Percentiles rank a stretch among this genome's conserved stretches.
phyloP scores from a whole-genome alignment of 805 yeast species.

The Teunomyces kruisii region DNA sequence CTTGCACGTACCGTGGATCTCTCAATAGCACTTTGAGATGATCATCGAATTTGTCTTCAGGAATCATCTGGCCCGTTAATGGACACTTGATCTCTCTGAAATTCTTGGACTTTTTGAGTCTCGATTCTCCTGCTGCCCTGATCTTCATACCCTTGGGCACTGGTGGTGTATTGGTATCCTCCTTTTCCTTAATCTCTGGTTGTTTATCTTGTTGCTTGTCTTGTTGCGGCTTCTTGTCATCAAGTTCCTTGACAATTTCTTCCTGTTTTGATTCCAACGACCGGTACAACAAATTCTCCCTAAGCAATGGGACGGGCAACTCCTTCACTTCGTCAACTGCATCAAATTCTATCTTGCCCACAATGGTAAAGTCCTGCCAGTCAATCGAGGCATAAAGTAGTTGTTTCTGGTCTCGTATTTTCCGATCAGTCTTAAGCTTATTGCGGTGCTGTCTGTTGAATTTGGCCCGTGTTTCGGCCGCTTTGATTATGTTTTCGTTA shows the following conservation, averaged over 20 bases:
- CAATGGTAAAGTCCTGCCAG: slow-evolving; percentile 81
- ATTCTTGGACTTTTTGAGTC: slow-evolving; percentile 33
- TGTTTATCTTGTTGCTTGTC: slow-evolving; percentile 13
- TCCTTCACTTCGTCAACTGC: slow-evolving; percentile 59
- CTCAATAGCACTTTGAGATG: slow-evolving; percentile 70
- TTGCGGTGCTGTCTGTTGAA: slow-evolving; percentile 41
- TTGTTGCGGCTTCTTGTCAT: slow-evolving; percentile 30
- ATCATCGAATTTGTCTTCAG: slow-evolving; percentile 66
- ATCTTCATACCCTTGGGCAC: slow-evolving; percentile 59
- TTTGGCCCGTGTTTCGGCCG: slow-evolving; percentile 58
- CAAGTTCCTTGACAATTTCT: slow-evolving; percentile 13
- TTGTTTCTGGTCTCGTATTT: slow-evolving; percentile 35
- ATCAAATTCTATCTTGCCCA: slow-evolving; percentile 66
- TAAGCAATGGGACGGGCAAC: slow-evolving; percentile 52
- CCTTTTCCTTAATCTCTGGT: slow-evolving; percentile 8
- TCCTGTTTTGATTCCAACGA: slow-evolving; percentile 54
- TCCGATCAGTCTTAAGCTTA: slow-evolving; percentile 24
- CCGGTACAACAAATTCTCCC: slow-evolving; percentile 60
- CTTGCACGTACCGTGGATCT: slow-evolving; percentile 76
- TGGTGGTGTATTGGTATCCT: slow-evolving; percentile 11
- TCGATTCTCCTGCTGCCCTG: slow-evolving; percentile 67
- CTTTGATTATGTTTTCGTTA: slow-evolving; percentile 38
- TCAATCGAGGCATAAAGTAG: slow-evolving; percentile 72
- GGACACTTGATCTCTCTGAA: slow-evolving; percentile 65
- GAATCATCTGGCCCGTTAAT: slow-evolving; percentile 67